These are phyloP conservation scores for Monosporascus sp. DNA, from an alignment of 2,329 filamentous ascomycete species.

Conservation along the genomic window DNA sequence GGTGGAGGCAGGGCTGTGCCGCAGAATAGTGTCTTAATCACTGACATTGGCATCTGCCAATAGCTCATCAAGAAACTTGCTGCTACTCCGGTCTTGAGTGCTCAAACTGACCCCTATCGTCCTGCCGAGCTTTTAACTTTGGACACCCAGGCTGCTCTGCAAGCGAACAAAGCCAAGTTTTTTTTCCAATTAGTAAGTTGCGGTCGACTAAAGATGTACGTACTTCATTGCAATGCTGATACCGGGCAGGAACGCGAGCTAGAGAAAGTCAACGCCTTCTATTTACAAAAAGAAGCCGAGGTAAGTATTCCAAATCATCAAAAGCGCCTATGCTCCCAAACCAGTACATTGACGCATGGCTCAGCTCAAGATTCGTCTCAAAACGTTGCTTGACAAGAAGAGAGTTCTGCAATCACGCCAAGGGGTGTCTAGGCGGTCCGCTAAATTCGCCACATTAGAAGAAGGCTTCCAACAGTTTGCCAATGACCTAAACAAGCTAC, in stretches of 20 bases:
- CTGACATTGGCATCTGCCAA: conserved; percentile 23
- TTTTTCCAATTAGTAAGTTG: conserved; percentile 86
- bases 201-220: background rate
- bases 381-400: conserved; percentile 93
- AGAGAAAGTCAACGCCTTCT: conserved; percentile 97
- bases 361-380: conserved; percentile 86
- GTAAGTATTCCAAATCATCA: conserved; percentile 45
- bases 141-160: conserved; percentile 83
- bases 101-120: conserved; percentile 61
- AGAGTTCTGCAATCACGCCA: conserved; percentile 78
- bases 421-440: conserved; percentile 77
- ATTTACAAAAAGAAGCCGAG: conserved; percentile 96
- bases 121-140: conserved; percentile 39
- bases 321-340: background rate
- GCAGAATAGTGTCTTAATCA: conserved; percentile 4
- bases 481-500: conserved; percentile 92
- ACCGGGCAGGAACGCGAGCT: conserved; percentile 79
- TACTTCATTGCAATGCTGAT: conserved; percentile 30
- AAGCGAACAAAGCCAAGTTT: conserved; percentile 97
- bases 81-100: conserved; percentile 76
- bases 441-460: conserved; percentile 89
- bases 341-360: conserved; percentile 6
- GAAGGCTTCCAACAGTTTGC: conserved; percentile 98
- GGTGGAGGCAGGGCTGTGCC: conserved; percentile 10
- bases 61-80: conserved; percentile 98